Percentiles rank a stretch among this genome's conserved stretches.
Evolutionary conservation across 192 early-diverging fungal genomes (phyloP).

Genomic region (Thamnidium elegans): DNA sequence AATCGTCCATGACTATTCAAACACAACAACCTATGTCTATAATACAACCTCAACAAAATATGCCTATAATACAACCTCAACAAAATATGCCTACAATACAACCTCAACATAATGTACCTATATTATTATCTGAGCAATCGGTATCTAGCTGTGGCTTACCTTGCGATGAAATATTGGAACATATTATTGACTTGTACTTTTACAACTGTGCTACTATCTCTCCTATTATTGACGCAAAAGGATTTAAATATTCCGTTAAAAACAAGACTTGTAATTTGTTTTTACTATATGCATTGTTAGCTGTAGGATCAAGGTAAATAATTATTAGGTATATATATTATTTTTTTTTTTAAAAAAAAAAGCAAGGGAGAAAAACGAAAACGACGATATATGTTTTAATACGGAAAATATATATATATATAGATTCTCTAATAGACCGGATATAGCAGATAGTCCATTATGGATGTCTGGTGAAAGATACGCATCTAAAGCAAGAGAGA

Average conservation of each 20-base stretch:
- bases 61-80: too few relatives aligned
- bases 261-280: constrained; percentile 42
- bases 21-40: too few relatives aligned
- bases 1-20: too few relatives aligned
- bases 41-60: too few relatives aligned
- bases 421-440: constrained; percentile 46
- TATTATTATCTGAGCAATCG: too few relatives aligned
- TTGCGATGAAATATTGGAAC: constrained; percentile 42
- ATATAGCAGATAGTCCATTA: constrained; percentile 41
- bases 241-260: constrained; percentile 43
- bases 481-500: constrained; percentile 42
- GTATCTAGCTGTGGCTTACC: constrained; percentile 27
- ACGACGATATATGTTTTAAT: neutral
- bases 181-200: constrained; percentile 48
- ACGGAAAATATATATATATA: neutral
- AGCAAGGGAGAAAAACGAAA: neutral
- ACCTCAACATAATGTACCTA: too few relatives aligned
- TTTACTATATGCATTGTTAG: constrained; percentile 43
- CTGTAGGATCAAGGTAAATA: constrained; percentile 44
- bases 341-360: too few relatives aligned
- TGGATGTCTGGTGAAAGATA: constrained; percentile 52
- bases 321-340: neutral
- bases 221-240: constrained; percentile 48
- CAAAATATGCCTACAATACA: too few relatives aligned
- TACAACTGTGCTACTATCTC: constrained; percentile 39